Evolutionary conservation across 495 filamentous ascomycete species (phyloP).

Genomic region (Chaetomidium leptoderma): DNA sequence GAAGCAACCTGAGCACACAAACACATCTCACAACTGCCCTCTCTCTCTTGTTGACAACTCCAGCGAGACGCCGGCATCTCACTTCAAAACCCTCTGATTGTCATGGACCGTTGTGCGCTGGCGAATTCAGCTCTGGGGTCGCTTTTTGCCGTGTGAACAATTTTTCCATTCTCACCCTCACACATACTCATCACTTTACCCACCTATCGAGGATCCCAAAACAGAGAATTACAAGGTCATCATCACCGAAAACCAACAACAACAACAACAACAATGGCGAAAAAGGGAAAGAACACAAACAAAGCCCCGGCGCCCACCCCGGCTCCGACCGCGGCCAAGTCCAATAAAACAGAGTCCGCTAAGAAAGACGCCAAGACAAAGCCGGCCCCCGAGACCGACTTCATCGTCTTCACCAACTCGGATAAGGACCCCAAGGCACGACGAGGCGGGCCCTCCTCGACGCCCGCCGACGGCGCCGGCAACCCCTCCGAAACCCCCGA

Average conservation of each 20-base stretch:
- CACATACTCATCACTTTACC: neutral
- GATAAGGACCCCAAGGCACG: slow-evolving; percentile 53
- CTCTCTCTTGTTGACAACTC: neutral
- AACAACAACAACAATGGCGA: slow-evolving; percentile 33
- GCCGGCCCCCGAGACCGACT: slow-evolving; percentile 51
- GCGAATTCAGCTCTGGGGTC: slow-evolving; percentile 1
- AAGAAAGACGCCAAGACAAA: slow-evolving; percentile 36
- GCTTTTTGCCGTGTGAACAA: slow-evolving; percentile 6
- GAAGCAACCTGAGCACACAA: neutral
- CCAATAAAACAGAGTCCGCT: too few relatives aligned
- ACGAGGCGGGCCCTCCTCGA: slow-evolving; percentile 40
- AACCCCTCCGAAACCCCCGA: slow-evolving; percentile 33
- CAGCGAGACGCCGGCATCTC: slow-evolving; percentile 1
- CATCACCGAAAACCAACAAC: neutral
- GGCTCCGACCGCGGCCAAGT: slow-evolving; percentile 29
- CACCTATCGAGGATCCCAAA: too few relatives aligned
- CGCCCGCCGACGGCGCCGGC: slow-evolving; percentile 35
- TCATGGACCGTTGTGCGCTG: slow-evolving; percentile 15
- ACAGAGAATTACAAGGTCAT: slow-evolving; percentile 5
- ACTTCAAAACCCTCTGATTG: neutral
- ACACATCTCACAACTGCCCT: slow-evolving; percentile 1
- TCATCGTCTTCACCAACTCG: slow-evolving; percentile 64
- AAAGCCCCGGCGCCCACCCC: slow-evolving; percentile 27
- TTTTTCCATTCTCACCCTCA: neutral
- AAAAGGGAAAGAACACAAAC: slow-evolving; percentile 48